These are phyloP conservation scores for Trichoderma hamatum DNA, from an alignment of 2,329 filamentous ascomycete species.

Conservation along the genomic window DNA sequence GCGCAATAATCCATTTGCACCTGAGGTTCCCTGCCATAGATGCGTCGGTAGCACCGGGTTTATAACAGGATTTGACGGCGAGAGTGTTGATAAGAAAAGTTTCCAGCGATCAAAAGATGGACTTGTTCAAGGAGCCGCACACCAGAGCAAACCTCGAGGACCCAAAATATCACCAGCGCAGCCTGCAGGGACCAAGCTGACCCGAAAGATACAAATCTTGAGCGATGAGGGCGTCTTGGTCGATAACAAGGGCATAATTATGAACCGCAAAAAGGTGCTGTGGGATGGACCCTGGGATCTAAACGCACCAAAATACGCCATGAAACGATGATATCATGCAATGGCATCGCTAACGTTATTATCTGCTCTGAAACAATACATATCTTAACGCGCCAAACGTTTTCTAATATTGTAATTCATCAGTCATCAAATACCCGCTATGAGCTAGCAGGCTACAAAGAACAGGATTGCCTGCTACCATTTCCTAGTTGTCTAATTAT, in stretches of 20 bases:
- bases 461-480: background rate
- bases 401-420: background rate
- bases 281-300: conserved; percentile 10
- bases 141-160: conserved; percentile 10
- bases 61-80: conserved; percentile 9
- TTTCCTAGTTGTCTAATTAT: background rate
- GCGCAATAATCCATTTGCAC: conserved; percentile 3
- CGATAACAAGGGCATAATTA: conserved; percentile 1
- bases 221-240: background rate
- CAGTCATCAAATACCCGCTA: background rate
- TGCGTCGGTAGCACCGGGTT: conserved; percentile 6
- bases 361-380: background rate
- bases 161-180: background rate
- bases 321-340: background rate
- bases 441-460: background rate
- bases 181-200: background rate
- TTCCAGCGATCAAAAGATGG: background rate
- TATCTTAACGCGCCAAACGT: background rate
- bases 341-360: background rate
- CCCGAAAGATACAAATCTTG: background rate
- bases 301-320: background rate
- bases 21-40: conserved; percentile 3
- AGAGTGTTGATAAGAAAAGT: conserved; percentile 1
- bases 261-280: background rate
- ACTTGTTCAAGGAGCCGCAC: background rate